A percentile compares a stretch with the other conserved stretches of the same genome.
Evolutionary conservation across 306 rosid species (phyloP).

Genomic region (Dalbergia cultrata): DNA sequence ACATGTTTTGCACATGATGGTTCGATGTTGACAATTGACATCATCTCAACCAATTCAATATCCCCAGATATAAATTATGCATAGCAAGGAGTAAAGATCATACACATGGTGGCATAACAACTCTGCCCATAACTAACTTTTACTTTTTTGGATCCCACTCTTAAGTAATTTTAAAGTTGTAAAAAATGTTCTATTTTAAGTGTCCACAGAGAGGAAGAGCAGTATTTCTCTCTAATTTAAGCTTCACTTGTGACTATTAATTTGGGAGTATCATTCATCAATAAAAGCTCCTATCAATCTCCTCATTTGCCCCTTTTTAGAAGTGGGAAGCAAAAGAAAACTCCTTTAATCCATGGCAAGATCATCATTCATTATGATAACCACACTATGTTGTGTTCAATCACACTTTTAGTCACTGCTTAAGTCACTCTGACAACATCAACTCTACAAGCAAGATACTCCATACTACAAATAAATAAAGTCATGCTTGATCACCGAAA

Average conservation of each 20-base stretch:
- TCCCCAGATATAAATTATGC: slow-evolving; percentile 9
- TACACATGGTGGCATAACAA: slow-evolving; percentile 14
- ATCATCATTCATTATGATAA: slow-evolving; percentile 20
- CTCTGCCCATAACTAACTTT: slow-evolving; percentile 12
- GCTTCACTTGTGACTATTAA: slow-evolving; percentile 52
- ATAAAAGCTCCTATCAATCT: slow-evolving; percentile 47
- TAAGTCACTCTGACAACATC: slow-evolving; percentile 48
- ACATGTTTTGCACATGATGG: slow-evolving; percentile 27
- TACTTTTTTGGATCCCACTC: background rate
- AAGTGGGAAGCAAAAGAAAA: slow-evolving; percentile 61
- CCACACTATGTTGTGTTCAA: slow-evolving; percentile 33
- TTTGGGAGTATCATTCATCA: slow-evolving; percentile 48
- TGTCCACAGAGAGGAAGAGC: slow-evolving; percentile 44
- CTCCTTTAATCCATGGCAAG: slow-evolving; percentile 49
- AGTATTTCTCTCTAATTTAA: slow-evolving; percentile 41
- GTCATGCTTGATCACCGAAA: background rate
- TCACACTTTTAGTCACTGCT: slow-evolving; percentile 45
- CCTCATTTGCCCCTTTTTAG: slow-evolving; percentile 41
- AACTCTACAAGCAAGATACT: slow-evolving; percentile 33
- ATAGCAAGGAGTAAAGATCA: background rate
- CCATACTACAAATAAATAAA: background rate
- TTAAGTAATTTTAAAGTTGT: background rate
- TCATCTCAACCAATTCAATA: slow-evolving; percentile 18
- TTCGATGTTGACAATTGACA: background rate
- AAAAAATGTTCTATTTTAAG: slow-evolving; percentile 21